phyloP scores from a whole-genome alignment of 2,329 filamentous ascomycete genomes.

The Berkeleyomyces basicola region DNA sequence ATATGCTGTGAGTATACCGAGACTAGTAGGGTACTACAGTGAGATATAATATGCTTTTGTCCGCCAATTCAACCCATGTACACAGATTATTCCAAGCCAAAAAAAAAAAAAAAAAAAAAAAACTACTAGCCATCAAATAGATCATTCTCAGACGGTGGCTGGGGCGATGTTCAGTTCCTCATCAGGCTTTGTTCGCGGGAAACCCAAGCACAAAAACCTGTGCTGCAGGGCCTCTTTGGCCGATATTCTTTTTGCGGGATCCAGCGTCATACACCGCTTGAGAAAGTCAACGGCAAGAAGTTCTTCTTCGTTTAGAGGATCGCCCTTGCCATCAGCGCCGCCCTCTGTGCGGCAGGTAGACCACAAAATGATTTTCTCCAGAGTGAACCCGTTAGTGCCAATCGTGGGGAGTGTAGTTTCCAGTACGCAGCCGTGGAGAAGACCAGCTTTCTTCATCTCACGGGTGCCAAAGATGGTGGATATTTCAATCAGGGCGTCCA shows the following conservation, averaged over 20 bases:
- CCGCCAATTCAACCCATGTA: not conserved
- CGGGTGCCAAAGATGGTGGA: conserved; percentile 80
- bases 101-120: not conserved
- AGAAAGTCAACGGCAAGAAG: conserved; percentile 58
- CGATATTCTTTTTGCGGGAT: conserved; percentile 56
- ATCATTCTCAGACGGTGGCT: not conserved
- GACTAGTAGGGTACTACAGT: not conserved
- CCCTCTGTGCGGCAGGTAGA: conserved; percentile 62
- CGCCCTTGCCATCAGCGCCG: conserved; percentile 32
- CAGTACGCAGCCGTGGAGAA: conserved; percentile 79
- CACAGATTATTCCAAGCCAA: not conserved
- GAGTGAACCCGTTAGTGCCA: conserved; percentile 64
- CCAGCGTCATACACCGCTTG: conserved; percentile 55
- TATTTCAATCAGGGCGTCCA: conserved; percentile 95
- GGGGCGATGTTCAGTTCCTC: not conserved
- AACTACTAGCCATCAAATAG: not conserved
- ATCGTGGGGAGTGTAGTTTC: conserved; percentile 89
- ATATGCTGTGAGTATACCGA: not conserved
- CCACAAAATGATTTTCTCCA: conserved; percentile 93
- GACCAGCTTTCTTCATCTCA: conserved; percentile 67
- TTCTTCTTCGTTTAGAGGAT: conserved; percentile 47
- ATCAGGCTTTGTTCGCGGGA: not conserved
- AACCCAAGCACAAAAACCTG: conserved; percentile 40
- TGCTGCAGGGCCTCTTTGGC: conserved; percentile 59
- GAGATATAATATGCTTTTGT: not conserved